phyloP scores from a whole-genome alignment of 768 basidiomycete species.

The Naganishia kalamii region DNA sequence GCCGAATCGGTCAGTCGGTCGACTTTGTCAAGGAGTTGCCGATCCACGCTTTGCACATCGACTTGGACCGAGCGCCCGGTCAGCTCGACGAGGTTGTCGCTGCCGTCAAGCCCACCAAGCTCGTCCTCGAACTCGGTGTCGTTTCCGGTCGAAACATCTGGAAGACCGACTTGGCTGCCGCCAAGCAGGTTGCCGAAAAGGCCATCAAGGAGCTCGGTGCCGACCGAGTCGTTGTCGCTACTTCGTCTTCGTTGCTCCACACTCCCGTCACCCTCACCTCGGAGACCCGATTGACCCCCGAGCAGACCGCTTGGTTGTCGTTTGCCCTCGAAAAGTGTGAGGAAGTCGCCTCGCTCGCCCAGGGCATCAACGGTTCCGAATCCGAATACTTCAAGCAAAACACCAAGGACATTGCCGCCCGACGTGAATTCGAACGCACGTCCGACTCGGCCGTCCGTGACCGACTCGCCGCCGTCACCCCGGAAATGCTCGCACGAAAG shows the following conservation, averaged over 20 bases:
- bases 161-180: conserved; percentile 87
- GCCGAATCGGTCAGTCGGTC: conserved; percentile 88
- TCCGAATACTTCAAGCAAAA: conserved; percentile 77
- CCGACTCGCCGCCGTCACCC: conserved; percentile 85
- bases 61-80: conserved; percentile 83
- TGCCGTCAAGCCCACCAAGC: conserved; percentile 73
- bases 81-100: conserved; percentile 77
- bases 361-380: conserved; percentile 76
- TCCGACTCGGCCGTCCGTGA: conserved; percentile 93
- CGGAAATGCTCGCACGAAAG: conserved; percentile 77
- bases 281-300: conserved; percentile 78
- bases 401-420: conserved; percentile 80
- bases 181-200: conserved; percentile 74
- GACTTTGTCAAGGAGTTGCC: conserved; percentile 85
- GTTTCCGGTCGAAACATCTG: conserved; percentile 99
- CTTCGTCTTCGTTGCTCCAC: conserved; percentile 96
- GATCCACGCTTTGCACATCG: conserved; percentile 88
- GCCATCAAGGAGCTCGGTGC: conserved; percentile 74
- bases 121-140: conserved; percentile 83
- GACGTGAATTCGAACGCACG: conserved; percentile 85
- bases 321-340: conserved; percentile 93
- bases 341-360: conserved; percentile 82
- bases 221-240: conserved; percentile 79
- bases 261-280: conserved; percentile 90
- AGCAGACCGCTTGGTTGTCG: conserved; percentile 97